Percentiles rank a stretch among this genome's conserved stretches.
Evolutionary conservation across 78 protist species (phyloP).

Genomic region (Dictyostelium discoideum): dicty_2.7 NC_007088.5:1722501-1723000

Average conservation of each 20-base stretch:
- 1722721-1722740: constrained; percentile 86
- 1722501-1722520: constrained; percentile 25
- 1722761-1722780: constrained; percentile 43
- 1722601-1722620: not conserved
- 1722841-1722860: constrained; percentile 55
- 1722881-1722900: constrained; percentile 22
- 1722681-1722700: constrained; percentile 25
- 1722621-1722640: constrained; percentile 89
- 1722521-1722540: constrained; percentile 20
- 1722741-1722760: constrained; percentile 94
- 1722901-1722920: constrained; percentile 34
- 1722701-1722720: constrained; percentile 86
- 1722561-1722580: not conserved
- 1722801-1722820: constrained; percentile 91
- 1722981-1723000: constrained; percentile 38
- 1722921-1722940: constrained; percentile 17
- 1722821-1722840: constrained; percentile 75
- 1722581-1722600: constrained; percentile 61
- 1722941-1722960: not conserved
- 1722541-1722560: constrained; percentile 19
- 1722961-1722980: not conserved
- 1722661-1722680: constrained; percentile 91
- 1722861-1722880: constrained; percentile 94
- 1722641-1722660: constrained; percentile 85
- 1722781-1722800: constrained; percentile 82